Evolutionary conservation across 2,329 filamentous ascomycete genomes (phyloP), one percentile per base, ranked within the genome.

Genomic region (Trichoderma atrobrunneum): DNA sequence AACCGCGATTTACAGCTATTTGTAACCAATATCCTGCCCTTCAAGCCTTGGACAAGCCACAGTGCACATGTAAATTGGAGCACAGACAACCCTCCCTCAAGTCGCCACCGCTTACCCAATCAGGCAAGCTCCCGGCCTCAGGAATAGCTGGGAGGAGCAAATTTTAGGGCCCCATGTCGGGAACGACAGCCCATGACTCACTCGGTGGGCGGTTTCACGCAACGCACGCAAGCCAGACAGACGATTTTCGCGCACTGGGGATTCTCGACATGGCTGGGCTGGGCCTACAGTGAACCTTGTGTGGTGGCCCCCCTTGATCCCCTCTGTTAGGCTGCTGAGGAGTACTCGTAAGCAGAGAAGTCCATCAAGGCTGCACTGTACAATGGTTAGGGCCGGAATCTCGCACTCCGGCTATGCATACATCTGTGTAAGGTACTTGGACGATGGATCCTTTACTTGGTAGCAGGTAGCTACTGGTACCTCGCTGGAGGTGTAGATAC

Each of bases 161-260:
- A 56, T 72, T 36, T 62, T 70, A 30, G 39, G 67, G 61, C 43
- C 62, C 70, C 64, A 36, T 43, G 54, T 32, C 54, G 54, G 56
- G 54, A 57, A 57, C 71, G 65, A 74, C 70, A 36, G 28, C 30
- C 66, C 63, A 77, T 79, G 77, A 79, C 76, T 78, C 78, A 79
- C 76, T 77, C 77, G 64, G 72, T 34, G 48, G 51, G 56, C 56
- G 12, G 56, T 39, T 51, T 69, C 56, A 57, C 51, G 28, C 51
- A 56, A 28, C 34, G 61, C 56, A 57, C 51, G 28, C 51, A 56
- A 28, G 59, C 10, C 56, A 32, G n/a, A n/a, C 57, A 60, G 30
- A 21, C 51, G 21, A 24, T 43, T 61, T 21, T 61, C 28, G 43
- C 48, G 39, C 63, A 66, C 30, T 36, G 14, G 21, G 26, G 12